These are phyloP conservation scores for Vaccinium myrtillus DNA, from an alignment of 148 eudicot genomes.

Conservation along the genomic window DNA sequence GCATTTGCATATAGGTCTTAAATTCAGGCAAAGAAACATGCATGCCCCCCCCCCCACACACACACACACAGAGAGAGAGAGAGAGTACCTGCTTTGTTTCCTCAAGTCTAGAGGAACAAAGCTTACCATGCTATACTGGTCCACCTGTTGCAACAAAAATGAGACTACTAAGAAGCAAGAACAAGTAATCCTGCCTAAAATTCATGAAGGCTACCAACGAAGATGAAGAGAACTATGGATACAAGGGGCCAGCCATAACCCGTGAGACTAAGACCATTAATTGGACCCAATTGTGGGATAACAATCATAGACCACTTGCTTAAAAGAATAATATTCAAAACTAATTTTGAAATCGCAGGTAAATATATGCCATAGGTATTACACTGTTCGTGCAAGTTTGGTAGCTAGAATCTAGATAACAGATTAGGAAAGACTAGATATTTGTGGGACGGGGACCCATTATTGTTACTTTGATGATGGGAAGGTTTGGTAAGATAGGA, in stretches of 20 bases:
- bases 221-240: neutral
- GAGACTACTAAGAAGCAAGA: neutral
- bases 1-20: neutral
- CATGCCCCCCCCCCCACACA: neutral
- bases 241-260: too few species aligned
- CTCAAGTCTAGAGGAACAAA: constrained; percentile 87
- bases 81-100: constrained; percentile 58
- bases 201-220: neutral
- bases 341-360: neutral
- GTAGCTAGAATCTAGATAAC: neutral
- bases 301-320: neutral
- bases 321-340: neutral
- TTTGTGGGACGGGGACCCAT: neutral
- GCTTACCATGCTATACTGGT: constrained; percentile 88
- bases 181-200: neutral
- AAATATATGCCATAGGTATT: neutral
- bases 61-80: neutral
- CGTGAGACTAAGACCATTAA: neutral
- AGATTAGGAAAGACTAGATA: neutral
- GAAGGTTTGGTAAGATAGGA: too few species aligned
- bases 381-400: neutral
- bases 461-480: neutral
- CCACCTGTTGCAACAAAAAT: constrained; percentile 42
- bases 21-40: neutral
- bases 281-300: neutral